phyloP scores from a whole-genome alignment of 768 basidiomycete genomes.

The Ramaria sp. region DNA sequence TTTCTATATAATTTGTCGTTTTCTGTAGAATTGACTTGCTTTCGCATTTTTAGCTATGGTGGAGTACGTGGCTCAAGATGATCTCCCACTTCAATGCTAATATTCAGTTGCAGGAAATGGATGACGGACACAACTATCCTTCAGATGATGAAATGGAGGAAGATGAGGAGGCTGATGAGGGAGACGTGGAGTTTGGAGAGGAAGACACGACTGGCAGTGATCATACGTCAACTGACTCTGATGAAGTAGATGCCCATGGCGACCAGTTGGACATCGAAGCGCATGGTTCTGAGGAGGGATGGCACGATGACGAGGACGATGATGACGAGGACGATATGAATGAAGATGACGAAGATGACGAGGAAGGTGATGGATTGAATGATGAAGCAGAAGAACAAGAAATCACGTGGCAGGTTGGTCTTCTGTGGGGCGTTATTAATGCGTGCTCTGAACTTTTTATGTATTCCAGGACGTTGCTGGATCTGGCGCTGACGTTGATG shows the following conservation, averaged over 20 bases:
- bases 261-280: constrained; percentile 49
- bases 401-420: constrained; percentile 47
- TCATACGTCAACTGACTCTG: constrained; percentile 59
- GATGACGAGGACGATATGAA: constrained; percentile 51
- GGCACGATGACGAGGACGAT: constrained; percentile 44
- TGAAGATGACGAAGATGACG: constrained; percentile 45
- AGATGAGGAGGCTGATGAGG: constrained; percentile 66
- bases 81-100: constrained; percentile 1
- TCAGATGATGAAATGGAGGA: constrained; percentile 70
- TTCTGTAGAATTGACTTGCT: background rate
- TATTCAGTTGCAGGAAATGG: constrained; percentile 57
- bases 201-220: constrained; percentile 58
- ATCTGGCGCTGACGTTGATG: constrained; percentile 22
- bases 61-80: constrained; percentile 45
- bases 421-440: background rate
- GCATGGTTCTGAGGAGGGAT: constrained; percentile 46
- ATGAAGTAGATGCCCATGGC: constrained; percentile 43
- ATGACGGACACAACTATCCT: constrained; percentile 45
- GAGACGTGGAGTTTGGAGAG: constrained; percentile 81
- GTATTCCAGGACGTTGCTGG: constrained; percentile 22
- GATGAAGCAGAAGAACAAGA: constrained; percentile 37
- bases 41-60: constrained; percentile 38
- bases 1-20: background rate
- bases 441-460: background rate
- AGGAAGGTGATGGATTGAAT: constrained; percentile 46